A percentile compares a stretch with the other conserved stretches of the same genome.
Conservation (phyloP, 495 filamentous ascomycete species). For the Chaetomium cochliodes region DNA sequence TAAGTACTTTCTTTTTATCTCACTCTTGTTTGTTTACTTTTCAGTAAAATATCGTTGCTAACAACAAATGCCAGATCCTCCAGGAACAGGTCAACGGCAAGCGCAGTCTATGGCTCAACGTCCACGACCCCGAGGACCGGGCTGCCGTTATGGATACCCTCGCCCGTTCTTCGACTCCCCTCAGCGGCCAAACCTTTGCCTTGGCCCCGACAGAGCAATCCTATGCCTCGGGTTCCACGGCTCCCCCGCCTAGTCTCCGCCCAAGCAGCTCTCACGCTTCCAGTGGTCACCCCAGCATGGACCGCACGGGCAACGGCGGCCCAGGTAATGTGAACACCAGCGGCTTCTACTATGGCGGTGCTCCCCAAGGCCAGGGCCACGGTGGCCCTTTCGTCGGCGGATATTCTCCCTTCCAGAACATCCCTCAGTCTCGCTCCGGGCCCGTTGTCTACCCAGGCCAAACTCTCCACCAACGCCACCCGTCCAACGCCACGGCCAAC, state of each 20-base stretch:
- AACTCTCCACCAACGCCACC: neutral
- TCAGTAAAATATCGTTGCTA: neutral
- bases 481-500: neutral
- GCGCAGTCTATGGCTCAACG: conserved; percentile 29
- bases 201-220: neutral
- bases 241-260: neutral
- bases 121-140: conserved; percentile 28
- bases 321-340: neutral
- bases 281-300: neutral
- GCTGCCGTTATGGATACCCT: conserved; percentile 8
- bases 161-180: conserved; percentile 3
- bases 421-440: neutral
- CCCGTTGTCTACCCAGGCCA: neutral
- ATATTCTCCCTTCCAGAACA: neutral
- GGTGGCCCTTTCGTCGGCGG: neutral
- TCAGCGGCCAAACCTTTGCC: conserved; percentile 9
- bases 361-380: neutral
- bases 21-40: neutral
- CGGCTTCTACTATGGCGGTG: neutral
- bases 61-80: conserved; percentile 7
- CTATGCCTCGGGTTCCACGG: neutral
- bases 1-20: neutral
- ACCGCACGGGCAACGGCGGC: neutral
- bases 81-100: conserved; percentile 30
- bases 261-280: neutral